Evolutionary conservation across 495 filamentous ascomycete genomes (phyloP), one percentile per base, ranked within the genome.

Genomic region (Aspergillus cavernicola): DNA sequence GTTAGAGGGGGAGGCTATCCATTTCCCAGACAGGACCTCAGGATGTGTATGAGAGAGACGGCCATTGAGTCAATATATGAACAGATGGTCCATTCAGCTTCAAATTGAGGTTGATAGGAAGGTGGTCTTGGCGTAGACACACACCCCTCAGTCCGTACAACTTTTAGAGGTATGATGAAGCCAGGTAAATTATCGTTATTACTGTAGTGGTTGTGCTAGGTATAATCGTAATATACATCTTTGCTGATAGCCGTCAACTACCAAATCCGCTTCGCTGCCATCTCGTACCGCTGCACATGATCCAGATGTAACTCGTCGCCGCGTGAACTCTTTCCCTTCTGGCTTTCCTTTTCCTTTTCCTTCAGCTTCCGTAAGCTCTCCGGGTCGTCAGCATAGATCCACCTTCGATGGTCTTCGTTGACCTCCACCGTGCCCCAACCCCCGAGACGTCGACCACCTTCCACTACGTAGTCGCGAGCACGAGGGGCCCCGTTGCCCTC

Each of bases 251-350:
- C 24, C 4, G 9, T 9, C 26, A n/a, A 10, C 18, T 41, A 95
- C 90, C 91, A 96, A 64, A 96, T 96, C 69, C 92, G 77, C 76
- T 96, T 96, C 6, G 88, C 90, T 61, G 86, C 83, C 93, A 97
- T 96, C 60, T 85, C 87, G 76, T 97, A 96, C 66, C 93, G 75
- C 61, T 78, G 79, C 7, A 97, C 88, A 52, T 80, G 77, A 13
- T 83, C 84, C 48, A 91, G 77, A 51, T 74, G 75, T 58, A 71
- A 62, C 35, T 75, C 79, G 67, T 66, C 80, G 64, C 62, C 79
- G 52, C 80, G 75, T 60, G 80, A 78, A 41, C 73, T 78, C 20
- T 74, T 80, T 62, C 78, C n/a, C n/a, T n/a, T n/a, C n/a, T 86
- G 28, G 80, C 73, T 42, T 70, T 68, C 46, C 83, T 81, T 51